These are phyloP conservation scores for Debaryomyces psychrophilus DNA, from an alignment of 1,139 yeast species.

Conservation along the genomic window DNA sequence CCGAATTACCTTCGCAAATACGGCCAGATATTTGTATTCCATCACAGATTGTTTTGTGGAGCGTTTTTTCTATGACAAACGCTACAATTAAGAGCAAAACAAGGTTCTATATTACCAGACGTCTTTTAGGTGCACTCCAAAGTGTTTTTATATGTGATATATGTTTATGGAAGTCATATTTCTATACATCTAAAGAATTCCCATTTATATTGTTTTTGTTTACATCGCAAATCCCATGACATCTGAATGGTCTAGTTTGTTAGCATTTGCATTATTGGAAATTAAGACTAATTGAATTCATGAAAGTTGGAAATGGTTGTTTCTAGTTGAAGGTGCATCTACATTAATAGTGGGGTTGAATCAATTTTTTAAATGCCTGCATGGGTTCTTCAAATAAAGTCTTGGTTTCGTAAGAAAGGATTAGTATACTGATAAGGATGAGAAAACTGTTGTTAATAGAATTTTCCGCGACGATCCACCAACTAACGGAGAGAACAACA, in stretches of 20 bases:
- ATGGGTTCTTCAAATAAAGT: slow-evolving; percentile 33
- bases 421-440: slow-evolving; percentile 42
- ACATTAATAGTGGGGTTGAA: slow-evolving; percentile 33
- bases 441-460: slow-evolving; percentile 32
- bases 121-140: slow-evolving; percentile 31
- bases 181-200: slow-evolving; percentile 31
- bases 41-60: slow-evolving; percentile 36
- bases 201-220: slow-evolving; percentile 29
- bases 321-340: slow-evolving; percentile 36
- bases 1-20: slow-evolving; percentile 38
- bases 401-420: slow-evolving; percentile 34
- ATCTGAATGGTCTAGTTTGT: slow-evolving; percentile 24
- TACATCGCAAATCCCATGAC: slow-evolving; percentile 28
- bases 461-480: slow-evolving; percentile 38
- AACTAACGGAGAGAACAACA: slow-evolving; percentile 37
- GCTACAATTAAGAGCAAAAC: slow-evolving; percentile 27
- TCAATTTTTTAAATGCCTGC: slow-evolving; percentile 40
- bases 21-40: slow-evolving; percentile 39
- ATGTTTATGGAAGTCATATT: slow-evolving; percentile 31
- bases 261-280: slow-evolving; percentile 18
- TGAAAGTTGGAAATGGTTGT: slow-evolving; percentile 41
- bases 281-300: slow-evolving; percentile 11
- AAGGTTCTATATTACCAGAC: slow-evolving; percentile 32
- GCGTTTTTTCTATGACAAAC: slow-evolving; percentile 33
- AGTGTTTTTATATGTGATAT: slow-evolving; percentile 39